These are phyloP conservation scores for Ceratobasidium sp. DNA, from an alignment of 1,284 basidiomycete species.

Conservation along the genomic window DNA sequence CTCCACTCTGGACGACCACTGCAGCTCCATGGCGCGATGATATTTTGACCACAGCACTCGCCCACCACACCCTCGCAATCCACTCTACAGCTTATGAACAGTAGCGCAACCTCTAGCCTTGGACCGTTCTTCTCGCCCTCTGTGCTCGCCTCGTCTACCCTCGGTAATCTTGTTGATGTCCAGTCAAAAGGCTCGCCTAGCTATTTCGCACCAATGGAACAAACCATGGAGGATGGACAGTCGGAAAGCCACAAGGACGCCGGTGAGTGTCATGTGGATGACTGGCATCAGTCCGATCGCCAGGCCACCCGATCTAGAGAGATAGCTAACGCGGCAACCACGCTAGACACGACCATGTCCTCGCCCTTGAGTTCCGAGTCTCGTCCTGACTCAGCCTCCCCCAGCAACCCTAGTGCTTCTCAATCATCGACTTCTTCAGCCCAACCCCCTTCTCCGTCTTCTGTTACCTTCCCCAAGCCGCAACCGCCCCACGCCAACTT, in stretches of 20 bases:
- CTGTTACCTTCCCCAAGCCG: neutral
- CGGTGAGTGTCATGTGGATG: neutral
- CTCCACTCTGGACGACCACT: too few relatives aligned
- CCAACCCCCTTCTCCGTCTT: constrained; percentile 6
- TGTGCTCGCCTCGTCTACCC: constrained; percentile 20
- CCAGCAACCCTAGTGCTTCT: neutral
- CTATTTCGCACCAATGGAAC: constrained; percentile 12
- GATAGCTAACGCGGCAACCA: neutral
- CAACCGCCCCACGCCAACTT: neutral
- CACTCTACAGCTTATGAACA: too few relatives aligned
- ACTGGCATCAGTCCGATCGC: neutral
- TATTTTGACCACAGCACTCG: too few relatives aligned
- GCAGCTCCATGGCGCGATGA: too few relatives aligned
- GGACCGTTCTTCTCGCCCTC: neutral
- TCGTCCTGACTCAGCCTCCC: constrained; percentile 10
- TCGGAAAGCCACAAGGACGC: neutral
- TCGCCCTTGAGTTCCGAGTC: constrained; percentile 2
- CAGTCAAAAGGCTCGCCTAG: constrained; percentile 8
- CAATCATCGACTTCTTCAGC: constrained; percentile 11
- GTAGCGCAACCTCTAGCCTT: too few relatives aligned
- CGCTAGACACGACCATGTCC: constrained; percentile 14
- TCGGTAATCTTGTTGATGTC: neutral
- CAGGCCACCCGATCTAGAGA: neutral
- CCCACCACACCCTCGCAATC: too few relatives aligned
- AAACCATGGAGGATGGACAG: neutral